Evolutionary conservation across 805 yeast genomes (phyloP), one percentile per base, ranked within the genome.

Genomic region (Saccharomycopsis fermentans): DNA sequence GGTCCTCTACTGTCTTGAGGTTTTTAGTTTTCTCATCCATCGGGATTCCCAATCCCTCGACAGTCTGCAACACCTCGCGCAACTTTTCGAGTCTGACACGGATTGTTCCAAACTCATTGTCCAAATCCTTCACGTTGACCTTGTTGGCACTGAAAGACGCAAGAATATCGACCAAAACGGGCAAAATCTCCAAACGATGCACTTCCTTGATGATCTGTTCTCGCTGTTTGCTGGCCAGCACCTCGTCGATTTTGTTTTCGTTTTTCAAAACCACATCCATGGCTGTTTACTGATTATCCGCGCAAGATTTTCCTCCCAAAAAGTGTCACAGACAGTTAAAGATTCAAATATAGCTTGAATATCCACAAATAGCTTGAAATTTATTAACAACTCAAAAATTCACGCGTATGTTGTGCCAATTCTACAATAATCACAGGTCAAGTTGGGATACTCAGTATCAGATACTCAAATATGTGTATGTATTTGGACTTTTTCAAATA

Each of bases 11-110:
- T 12, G 50, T 26, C 14, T 16, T 29, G 5, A 43, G 24, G 24
- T 43, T 43, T 29, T 43, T 43, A n/a, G 50, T 24, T 43, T 43
- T 43, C 9, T 19, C 29, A 2, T 9, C 50, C 50, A 43, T 43
- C 9, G 50, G 29, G 14, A 43, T 21, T 21, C 50, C 50, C 59
- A 70, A 68, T 54, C 65, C 66, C 34, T 68, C 63, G 4, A 70
- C 69, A 39, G 59, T 59, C 40, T 67, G 67, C 6, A 76, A 63
- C 57, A 70, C 67, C 12, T 70, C 74, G 62, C 73, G 75, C 43
- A 74, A 68, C 59, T 65, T 64, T 55, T 72, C 74, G 53, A 61
- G 32, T 43, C 59, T 36, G 24, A 54, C 55, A 14, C 63, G 34
- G 6, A 61, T 54, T 48, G 48, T 53, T 6, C 63, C 63, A n/a